Evolutionary conservation across 1,284 basidiomycete species (phyloP).

Genomic region (Apiotrichum gracile): DNA sequence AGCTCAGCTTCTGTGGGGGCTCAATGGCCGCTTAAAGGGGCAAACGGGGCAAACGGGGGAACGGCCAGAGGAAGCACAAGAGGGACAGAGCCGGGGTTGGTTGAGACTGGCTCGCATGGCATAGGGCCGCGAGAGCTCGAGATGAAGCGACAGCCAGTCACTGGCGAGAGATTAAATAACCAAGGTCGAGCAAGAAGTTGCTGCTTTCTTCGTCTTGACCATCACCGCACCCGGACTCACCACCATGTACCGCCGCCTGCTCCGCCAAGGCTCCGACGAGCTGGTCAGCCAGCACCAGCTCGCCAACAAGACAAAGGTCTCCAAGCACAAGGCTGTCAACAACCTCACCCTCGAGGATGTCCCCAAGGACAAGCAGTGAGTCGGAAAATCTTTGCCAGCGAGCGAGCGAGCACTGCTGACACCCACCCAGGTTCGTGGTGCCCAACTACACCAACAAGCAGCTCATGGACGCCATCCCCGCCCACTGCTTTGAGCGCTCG

Average conservation of each 20-base stretch:
- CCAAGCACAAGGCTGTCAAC: constrained; percentile 1
- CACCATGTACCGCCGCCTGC: constrained; percentile 4
- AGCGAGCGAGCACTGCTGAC: neutral
- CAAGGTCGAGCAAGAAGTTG: neutral
- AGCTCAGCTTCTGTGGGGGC: no score
- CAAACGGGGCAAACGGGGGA: no score
- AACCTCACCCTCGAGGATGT: constrained; percentile 3
- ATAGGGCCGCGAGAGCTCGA: no score
- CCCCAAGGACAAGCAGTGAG: constrained; percentile 9
- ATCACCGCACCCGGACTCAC: neutral
- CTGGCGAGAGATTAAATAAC: neutral
- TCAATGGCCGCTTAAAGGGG: no score
- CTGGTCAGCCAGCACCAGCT: neutral
- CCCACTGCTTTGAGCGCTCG: constrained; percentile 89
- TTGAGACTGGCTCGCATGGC: no score
- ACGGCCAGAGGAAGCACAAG: no score
- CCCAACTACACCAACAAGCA: constrained; percentile 48
- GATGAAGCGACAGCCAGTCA: no score
- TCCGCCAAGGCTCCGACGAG: constrained; percentile 8
- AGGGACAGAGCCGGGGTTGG: no score
- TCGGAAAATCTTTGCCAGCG: neutral
- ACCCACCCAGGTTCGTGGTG: constrained; percentile 34
- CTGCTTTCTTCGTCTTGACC: neutral
- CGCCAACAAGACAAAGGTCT: neutral
- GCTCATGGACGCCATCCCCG: constrained; percentile 78